These are phyloP conservation scores for Mychonastes homosphaera DNA, from an alignment of 139 green algal species.

Conservation along the genomic window DNA sequence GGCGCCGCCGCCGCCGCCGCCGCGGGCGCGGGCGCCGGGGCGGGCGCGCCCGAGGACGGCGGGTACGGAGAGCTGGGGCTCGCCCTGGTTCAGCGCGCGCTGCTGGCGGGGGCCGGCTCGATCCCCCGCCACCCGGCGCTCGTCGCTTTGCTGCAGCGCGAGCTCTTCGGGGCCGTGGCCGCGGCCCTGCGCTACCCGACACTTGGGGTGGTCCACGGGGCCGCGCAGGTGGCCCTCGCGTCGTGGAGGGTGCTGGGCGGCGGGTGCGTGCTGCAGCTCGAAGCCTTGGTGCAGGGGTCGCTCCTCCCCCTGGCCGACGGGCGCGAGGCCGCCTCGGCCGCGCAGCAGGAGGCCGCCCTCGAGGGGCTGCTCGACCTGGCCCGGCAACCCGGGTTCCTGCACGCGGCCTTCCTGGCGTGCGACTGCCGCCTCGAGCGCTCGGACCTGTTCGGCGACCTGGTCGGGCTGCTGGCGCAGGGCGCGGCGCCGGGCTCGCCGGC, in stretches of 20 bases:
- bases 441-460: no score
- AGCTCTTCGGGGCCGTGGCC: constrained; percentile 45
- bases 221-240: constrained; percentile 52
- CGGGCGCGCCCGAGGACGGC: not conserved
- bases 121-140: constrained; percentile 31
- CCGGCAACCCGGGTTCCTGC: constrained; percentile 71
- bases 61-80: constrained; percentile 56
- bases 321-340: not conserved
- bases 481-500: no score
- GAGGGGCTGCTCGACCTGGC: constrained; percentile 88
- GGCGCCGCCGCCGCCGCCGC: constrained; percentile 11
- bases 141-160: constrained; percentile 42
- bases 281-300: constrained; percentile 63
- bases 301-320: constrained; percentile 78
- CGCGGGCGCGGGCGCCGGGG: not conserved
- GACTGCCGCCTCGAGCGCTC: constrained; percentile 70
- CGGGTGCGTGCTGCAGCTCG: constrained; percentile 65
- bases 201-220: constrained; percentile 33
- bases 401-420: constrained; percentile 78
- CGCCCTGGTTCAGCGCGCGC: constrained; percentile 51
- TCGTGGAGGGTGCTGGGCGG: constrained; percentile 67
- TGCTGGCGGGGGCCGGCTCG: constrained; percentile 30
- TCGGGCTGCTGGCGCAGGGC: no score
- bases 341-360: constrained; percentile 70
- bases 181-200: constrained; percentile 24